Evolutionary conservation across 805 yeast species (phyloP), one percentile per base, ranked within the genome.

Genomic region (Kodamaea hsintzibuensis): DNA sequence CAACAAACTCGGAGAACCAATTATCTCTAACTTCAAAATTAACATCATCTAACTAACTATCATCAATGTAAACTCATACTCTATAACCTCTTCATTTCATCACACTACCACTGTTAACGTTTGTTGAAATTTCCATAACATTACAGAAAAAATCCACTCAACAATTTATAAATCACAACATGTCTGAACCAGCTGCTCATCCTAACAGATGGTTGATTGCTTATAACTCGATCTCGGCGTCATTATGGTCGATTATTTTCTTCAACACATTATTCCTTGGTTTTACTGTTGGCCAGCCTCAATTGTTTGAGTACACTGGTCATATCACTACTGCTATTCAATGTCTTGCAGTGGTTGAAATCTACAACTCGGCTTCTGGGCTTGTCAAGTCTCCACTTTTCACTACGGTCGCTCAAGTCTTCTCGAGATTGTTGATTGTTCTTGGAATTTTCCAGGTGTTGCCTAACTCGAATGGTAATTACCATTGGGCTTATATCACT

Each of bases 381-480:
- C 77, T 86, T 47, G 98, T 95, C 38, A 83, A 86, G 60, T 86
- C 98, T 7, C 97, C 98, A 2, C 59, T 92, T 5, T 61, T 86
- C 53, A 95, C 98, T 30, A 91, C 98, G 0, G 79, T 77, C 13
- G 85, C 92, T 64, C 99, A 95, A 71, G 97, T 95, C 0, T 80
- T 86, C 6, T 91, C 98, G 10, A 81, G 99, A 58, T 69, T 92
- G 51, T 73, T 92, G 59, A 79, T 95, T 40, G 96, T 90, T 5
- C 77, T 88, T 74, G 98, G 98, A 2, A 81, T 93, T 50, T 84
- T 91, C 70, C 83, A 83, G 50, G 68, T 79, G n/a, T 76, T 91
- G 58, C 97, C 98, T 7, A 64, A 81, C 16, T 80, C 89, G 0
- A 88, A 87, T 16, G 91, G 91, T 27, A 78, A 80, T 60, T 51